Conservation (phyloP, 2,329 filamentous ascomycete genomes). For the Cercospora janseana region DNA sequence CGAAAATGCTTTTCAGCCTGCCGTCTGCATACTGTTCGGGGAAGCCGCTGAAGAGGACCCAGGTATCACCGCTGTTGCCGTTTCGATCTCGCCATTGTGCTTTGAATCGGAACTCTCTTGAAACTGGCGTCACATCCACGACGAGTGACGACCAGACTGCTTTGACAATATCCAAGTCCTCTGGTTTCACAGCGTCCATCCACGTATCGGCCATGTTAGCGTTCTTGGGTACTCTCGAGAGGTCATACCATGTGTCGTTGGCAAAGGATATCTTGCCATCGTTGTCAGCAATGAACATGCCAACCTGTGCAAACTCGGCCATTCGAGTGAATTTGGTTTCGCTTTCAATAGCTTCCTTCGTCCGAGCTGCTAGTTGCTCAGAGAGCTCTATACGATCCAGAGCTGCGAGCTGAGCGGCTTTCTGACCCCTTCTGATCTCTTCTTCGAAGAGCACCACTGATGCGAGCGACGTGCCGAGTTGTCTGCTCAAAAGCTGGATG, state of each 20-base stretch:
- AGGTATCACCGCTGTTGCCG: conserved; percentile 63
- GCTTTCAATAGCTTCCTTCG: conserved; percentile 57
- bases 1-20: conserved; percentile 70
- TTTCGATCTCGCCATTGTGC: conserved; percentile 61
- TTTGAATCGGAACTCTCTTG: conserved; percentile 74
- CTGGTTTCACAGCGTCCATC: conserved; percentile 69
- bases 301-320: conserved; percentile 80
- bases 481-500: conserved; percentile 69
- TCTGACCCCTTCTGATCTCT: conserved; percentile 72
- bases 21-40: conserved; percentile 66
- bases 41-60: conserved; percentile 74
- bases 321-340: conserved; percentile 80
- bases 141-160: conserved; percentile 63
- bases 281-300: conserved; percentile 78
- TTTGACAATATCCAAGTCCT: conserved; percentile 61
- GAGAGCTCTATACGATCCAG: conserved; percentile 75
- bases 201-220: conserved; percentile 60
- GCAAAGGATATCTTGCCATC: conserved; percentile 71
- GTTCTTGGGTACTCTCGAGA: conserved; percentile 64
- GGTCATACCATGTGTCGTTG: conserved; percentile 73
- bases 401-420: conserved; percentile 70
- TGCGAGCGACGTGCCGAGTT: conserved; percentile 75
- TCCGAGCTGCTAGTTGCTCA: conserved; percentile 66
- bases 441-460: conserved; percentile 82
- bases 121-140: conserved; percentile 61